phyloP scores from a whole-genome alignment of 768 basidiomycete genomes.

The Tylopilus cervinicoccineus region DNA sequence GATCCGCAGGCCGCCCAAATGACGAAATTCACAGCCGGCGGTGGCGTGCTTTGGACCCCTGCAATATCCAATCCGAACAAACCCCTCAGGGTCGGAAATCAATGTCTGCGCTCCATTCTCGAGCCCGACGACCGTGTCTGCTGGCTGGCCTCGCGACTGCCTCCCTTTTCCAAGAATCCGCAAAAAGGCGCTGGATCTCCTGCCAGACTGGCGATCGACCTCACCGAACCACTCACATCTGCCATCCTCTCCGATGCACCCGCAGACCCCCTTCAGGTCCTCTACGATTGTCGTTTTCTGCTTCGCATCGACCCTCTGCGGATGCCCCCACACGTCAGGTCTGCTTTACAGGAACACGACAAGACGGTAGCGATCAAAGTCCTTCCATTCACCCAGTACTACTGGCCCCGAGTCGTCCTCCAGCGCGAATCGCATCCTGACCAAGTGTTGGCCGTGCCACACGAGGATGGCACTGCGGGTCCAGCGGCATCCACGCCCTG shows the following conservation, averaged over 20 bases:
- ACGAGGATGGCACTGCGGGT: slow-evolving; percentile 4
- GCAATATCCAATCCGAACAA: slow-evolving; percentile 33
- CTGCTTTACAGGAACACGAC: slow-evolving; percentile 21
- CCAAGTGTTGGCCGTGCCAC: slow-evolving; percentile 19
- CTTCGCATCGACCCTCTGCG: slow-evolving; percentile 42
- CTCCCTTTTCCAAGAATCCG: slow-evolving; percentile 38
- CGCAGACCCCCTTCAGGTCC: slow-evolving; percentile 30
- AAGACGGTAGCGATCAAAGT: slow-evolving; percentile 32
- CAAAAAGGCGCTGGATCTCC: slow-evolving; percentile 21
- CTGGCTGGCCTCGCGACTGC: slow-evolving; percentile 64
- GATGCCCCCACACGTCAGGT: slow-evolving; percentile 39
- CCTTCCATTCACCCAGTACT: slow-evolving; percentile 40
- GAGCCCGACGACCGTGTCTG: slow-evolving; percentile 31
- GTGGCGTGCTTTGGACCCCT: slow-evolving; percentile 62
- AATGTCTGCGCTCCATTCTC: slow-evolving; percentile 13
- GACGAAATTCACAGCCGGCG: slow-evolving; percentile 50
- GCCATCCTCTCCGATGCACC: slow-evolving; percentile 12
- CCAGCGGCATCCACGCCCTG: slow-evolving; percentile 31
- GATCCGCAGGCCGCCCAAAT: slow-evolving; percentile 24
- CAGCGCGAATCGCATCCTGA: slow-evolving; percentile 18
- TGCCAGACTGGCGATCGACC: slow-evolving; percentile 36
- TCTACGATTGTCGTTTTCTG: slow-evolving; percentile 68
- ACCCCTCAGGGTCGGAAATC: slow-evolving; percentile 15
- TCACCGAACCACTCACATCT: slow-evolving; percentile 33
- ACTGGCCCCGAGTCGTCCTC: slow-evolving; percentile 44